A percentile compares a stretch with the other conserved stretches of the same genome.
Evolutionary conservation across 2,329 filamentous ascomycete genomes (phyloP).

Genomic region (Fusarium solani-melongenae): DNA sequence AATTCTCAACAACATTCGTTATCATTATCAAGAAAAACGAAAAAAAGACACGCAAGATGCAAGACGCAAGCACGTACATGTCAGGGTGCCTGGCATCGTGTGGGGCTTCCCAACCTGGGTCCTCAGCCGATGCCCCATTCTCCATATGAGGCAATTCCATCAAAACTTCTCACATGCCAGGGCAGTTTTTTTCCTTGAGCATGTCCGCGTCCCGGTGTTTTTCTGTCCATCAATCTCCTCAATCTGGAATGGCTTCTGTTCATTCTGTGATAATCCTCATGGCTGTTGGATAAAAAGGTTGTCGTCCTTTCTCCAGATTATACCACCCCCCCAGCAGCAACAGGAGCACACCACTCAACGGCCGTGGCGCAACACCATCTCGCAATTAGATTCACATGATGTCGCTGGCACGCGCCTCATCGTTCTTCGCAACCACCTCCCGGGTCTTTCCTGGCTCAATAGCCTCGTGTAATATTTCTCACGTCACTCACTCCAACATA

Average conservation of each 20-base stretch:
- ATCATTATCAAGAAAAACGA: not conserved
- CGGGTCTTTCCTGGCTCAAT: not conserved
- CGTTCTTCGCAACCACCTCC: not conserved
- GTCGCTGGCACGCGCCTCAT: slow-evolving; percentile 33
- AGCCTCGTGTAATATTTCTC: slow-evolving; percentile 14
- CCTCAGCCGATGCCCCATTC: slow-evolving; percentile 43
- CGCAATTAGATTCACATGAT: slow-evolving; percentile 35
- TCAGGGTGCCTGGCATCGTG: slow-evolving; percentile 37
- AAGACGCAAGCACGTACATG: slow-evolving; percentile 27
- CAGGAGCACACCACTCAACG: slow-evolving; percentile 23
- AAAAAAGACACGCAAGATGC: slow-evolving; percentile 30
- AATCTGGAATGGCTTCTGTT: not conserved
- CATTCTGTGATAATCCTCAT: not conserved
- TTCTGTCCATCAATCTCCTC: slow-evolving; percentile 11
- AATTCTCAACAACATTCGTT: not conserved
- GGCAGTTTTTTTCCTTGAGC: not conserved
- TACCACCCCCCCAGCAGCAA: not conserved
- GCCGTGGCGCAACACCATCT: slow-evolving; percentile 30
- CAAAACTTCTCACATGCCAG: slow-evolving; percentile 34
- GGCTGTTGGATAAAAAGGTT: not conserved
- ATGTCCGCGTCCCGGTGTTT: not conserved
- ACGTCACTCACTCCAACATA: slow-evolving; percentile 15
- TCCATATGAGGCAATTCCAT: slow-evolving; percentile 42
- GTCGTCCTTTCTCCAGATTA: not conserved
- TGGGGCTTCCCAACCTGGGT: slow-evolving; percentile 38